Percentiles rank a stretch among this genome's conserved stretches.
These are phyloP conservation scores for Dryadomyces quercivorus DNA, from an alignment of 2,329 filamentous ascomycete genomes.

Conservation along the genomic window DNA sequence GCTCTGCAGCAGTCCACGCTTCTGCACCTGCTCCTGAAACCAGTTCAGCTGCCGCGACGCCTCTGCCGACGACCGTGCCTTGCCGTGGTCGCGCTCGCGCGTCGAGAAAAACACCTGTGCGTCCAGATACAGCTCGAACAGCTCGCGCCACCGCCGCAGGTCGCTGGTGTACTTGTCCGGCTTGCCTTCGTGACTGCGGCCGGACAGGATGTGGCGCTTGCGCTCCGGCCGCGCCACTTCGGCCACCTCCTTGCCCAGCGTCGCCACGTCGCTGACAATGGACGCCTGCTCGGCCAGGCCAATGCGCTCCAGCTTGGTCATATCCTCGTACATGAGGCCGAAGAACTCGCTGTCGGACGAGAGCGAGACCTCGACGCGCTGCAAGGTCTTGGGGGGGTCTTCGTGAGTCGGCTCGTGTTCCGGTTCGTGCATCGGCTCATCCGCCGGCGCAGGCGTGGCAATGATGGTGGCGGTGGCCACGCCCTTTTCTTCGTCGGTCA, in stretches of 20 bases:
- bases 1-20: slow-evolving; percentile 42
- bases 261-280: slow-evolving; percentile 50
- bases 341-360: slow-evolving; percentile 74
- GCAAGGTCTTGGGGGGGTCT: slow-evolving; percentile 9
- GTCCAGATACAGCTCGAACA: slow-evolving; percentile 73
- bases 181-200: slow-evolving; percentile 50
- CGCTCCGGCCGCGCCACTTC: slow-evolving; percentile 45
- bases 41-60: slow-evolving; percentile 57
- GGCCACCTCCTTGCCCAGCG: slow-evolving; percentile 52
- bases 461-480: neutral
- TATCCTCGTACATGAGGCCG: slow-evolving; percentile 57
- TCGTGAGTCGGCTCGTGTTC: neutral
- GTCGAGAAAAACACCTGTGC: slow-evolving; percentile 74
- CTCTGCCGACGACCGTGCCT: slow-evolving; percentile 46
- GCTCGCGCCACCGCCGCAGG: slow-evolving; percentile 62
- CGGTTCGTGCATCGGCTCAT: too few species aligned
- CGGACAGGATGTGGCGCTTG: slow-evolving; percentile 12
- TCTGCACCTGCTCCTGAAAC: slow-evolving; percentile 58
- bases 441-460: neutral
- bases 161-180: slow-evolving; percentile 32
- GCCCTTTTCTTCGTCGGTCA: neutral
- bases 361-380: slow-evolving; percentile 59
- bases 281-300: slow-evolving; percentile 53
- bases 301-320: slow-evolving; percentile 55
- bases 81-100: slow-evolving; percentile 55